Percentiles rank a stretch among this genome's conserved stretches.
Conservation (phyloP, 2,329 filamentous ascomycete species). For the Penicillium sumatraense region DNA sequence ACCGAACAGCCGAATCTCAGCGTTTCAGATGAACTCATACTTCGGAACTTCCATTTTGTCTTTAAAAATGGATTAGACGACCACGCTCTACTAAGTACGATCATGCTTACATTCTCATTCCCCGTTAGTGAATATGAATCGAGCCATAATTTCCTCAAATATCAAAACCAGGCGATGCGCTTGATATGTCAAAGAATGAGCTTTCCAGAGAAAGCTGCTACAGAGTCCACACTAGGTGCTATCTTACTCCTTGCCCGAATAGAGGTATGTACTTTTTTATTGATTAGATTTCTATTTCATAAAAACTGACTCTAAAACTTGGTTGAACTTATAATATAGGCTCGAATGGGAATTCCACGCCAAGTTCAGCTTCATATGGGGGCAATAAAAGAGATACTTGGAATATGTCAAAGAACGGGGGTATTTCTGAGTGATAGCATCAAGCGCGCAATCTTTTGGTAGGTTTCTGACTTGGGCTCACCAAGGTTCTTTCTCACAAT, state of each 20-base stretch:
- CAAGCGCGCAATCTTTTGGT: slow-evolving; percentile 54
- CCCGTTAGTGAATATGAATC: slow-evolving; percentile 21
- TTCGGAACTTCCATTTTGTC: slow-evolving; percentile 45
- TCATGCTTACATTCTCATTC: slow-evolving; percentile 48
- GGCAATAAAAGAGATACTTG: slow-evolving; percentile 43
- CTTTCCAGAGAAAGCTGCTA: slow-evolving; percentile 29
- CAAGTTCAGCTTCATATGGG: slow-evolving; percentile 51
- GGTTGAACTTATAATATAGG: slow-evolving; percentile 29
- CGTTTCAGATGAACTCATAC: slow-evolving; percentile 39
- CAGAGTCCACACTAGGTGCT: slow-evolving; percentile 46
- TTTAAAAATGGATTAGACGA: slow-evolving; percentile 41
- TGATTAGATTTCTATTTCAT: not conserved
- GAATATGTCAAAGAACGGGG: slow-evolving; percentile 33
- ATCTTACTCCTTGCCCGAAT: slow-evolving; percentile 50
- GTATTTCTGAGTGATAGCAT: slow-evolving; percentile 44
- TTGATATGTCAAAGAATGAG: slow-evolving; percentile 42
- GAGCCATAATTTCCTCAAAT: slow-evolving; percentile 44
- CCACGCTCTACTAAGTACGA: slow-evolving; percentile 44
- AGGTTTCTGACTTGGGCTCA: slow-evolving; percentile 5
- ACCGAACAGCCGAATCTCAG: slow-evolving; percentile 45
- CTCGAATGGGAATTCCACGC: slow-evolving; percentile 39
- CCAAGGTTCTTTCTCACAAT: not conserved
- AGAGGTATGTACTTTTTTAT: slow-evolving; percentile 38
- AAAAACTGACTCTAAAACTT: not conserved
- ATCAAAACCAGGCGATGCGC: slow-evolving; percentile 39